phyloP scores from a whole-genome alignment of 352 stramenopile genomes.

The Phytophthora gonapodyides region DNA sequence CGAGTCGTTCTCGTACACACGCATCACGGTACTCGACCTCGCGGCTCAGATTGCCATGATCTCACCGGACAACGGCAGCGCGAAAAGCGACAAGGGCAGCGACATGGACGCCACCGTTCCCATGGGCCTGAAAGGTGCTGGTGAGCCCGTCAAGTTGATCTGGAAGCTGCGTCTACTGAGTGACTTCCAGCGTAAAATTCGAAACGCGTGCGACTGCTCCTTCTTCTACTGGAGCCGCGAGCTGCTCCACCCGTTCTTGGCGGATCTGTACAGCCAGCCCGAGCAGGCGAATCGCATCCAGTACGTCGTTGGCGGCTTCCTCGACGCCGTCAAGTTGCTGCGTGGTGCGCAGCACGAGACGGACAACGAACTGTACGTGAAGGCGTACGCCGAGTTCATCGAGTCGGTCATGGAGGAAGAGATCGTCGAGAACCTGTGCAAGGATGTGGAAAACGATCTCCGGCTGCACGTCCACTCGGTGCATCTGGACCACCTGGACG shows the following conservation, averaged over 20 bases:
- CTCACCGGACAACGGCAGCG: constrained; percentile 50
- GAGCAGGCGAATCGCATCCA: constrained; percentile 86
- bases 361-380: constrained; percentile 71
- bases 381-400: constrained; percentile 78
- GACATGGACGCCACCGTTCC: constrained; percentile 42
- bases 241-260: constrained; percentile 85
- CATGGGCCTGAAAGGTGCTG: constrained; percentile 62
- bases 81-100: constrained; percentile 41
- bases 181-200: constrained; percentile 89
- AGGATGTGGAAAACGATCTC: constrained; percentile 94
- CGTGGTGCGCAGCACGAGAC: constrained; percentile 78
- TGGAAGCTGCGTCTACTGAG: constrained; percentile 87
- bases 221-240: constrained; percentile 95
- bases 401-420: constrained; percentile 86
- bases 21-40: constrained; percentile 79
- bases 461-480: constrained; percentile 90
- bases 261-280: constrained; percentile 78
- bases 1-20: constrained; percentile 87
- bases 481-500: constrained; percentile 86
- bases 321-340: constrained; percentile 77
- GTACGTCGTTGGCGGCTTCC: constrained; percentile 80
- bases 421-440: constrained; percentile 90
- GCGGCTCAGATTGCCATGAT: constrained; percentile 84
- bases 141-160: constrained; percentile 80
- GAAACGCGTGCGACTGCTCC: constrained; percentile 88